Evolutionary conservation across 148 eudicot genomes (phyloP).

Genomic region (Hydrangea macrophylla): DNA sequence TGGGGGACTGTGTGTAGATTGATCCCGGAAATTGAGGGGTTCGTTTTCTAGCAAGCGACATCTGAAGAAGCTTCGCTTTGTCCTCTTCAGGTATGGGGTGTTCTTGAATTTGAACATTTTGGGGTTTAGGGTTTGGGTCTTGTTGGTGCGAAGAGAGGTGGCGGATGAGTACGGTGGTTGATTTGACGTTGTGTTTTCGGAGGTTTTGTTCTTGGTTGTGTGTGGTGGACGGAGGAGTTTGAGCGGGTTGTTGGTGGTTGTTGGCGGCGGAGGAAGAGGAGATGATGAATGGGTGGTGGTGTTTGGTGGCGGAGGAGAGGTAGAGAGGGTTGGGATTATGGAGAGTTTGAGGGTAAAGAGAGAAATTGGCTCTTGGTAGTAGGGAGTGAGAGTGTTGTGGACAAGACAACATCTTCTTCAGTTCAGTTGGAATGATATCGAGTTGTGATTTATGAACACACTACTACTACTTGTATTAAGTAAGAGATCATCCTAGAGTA

Average conservation of each 20-base stretch:
- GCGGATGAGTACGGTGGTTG: slow-evolving; percentile 46
- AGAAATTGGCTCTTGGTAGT: slow-evolving; percentile 21
- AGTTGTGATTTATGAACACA: no score
- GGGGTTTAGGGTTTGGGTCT: neutral
- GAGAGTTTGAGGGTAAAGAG: slow-evolving; percentile 19
- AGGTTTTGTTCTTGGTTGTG: slow-evolving; percentile 14
- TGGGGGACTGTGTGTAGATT: slow-evolving; percentile 39
- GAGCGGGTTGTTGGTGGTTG: slow-evolving; percentile 10
- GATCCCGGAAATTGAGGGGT: slow-evolving; percentile 84
- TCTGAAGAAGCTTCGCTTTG: slow-evolving; percentile 45
- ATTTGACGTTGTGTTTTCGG: slow-evolving; percentile 71
- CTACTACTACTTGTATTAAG: no score
- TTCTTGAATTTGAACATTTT: slow-evolving; percentile 8
- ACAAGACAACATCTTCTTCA: slow-evolving; percentile 27
- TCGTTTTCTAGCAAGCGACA: slow-evolving; percentile 50
- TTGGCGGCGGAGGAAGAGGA: slow-evolving; percentile 24
- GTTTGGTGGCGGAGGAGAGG: slow-evolving; percentile 24
- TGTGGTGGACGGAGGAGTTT: slow-evolving; percentile 12
- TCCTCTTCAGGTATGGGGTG: slow-evolving; percentile 28
- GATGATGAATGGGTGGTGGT: slow-evolving; percentile 2
- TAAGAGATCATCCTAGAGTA: no score
- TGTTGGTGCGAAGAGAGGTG: slow-evolving; percentile 23
- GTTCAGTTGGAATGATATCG: no score
- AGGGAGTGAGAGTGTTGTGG: slow-evolving; percentile 19
- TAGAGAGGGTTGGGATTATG: slow-evolving; percentile 14